Conservation (phyloP, 805 yeast species). For the Wickerhamiella sergipiensis region DNA sequence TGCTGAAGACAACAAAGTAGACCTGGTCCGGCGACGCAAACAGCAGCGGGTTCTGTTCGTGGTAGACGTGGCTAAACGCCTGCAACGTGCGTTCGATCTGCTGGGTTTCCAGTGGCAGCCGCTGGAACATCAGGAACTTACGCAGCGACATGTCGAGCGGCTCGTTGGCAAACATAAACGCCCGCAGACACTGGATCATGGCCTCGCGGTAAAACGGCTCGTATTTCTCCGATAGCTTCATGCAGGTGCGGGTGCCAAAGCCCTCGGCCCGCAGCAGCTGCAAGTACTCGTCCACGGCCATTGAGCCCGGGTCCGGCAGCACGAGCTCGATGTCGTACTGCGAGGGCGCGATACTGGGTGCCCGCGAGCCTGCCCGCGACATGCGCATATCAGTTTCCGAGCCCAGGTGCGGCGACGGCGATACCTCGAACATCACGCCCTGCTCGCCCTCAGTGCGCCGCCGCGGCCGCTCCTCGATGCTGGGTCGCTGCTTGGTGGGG, state of each 20-base stretch:
- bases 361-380: neutral
- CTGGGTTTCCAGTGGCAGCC: slow-evolving; percentile 59
- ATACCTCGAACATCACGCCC: neutral
- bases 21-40: slow-evolving; percentile 37
- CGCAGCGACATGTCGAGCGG: slow-evolving; percentile 58
- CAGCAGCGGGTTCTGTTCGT: slow-evolving; percentile 28
- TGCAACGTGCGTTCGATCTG: slow-evolving; percentile 59
- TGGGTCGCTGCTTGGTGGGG: neutral
- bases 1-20: slow-evolving; percentile 48
- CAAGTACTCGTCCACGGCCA: neutral
- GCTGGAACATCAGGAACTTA: slow-evolving; percentile 41
- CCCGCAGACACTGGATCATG: slow-evolving; percentile 11
- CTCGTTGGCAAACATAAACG: slow-evolving; percentile 37
- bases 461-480: neutral
- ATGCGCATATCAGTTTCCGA: neutral
- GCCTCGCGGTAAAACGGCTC: neutral
- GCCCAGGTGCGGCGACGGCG: neutral
- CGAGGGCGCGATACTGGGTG: neutral
- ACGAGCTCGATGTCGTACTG: neutral
- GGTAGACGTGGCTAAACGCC: slow-evolving; percentile 41
- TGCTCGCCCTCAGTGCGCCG: neutral
- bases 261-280: neutral
- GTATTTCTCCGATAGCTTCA: neutral
- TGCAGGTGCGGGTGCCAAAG: slow-evolving; percentile 2
- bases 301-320: neutral